Base-by-base conservation (phyloP, 495 filamentous ascomycete genomes). In the Hypoxylon intermedium region DNA sequence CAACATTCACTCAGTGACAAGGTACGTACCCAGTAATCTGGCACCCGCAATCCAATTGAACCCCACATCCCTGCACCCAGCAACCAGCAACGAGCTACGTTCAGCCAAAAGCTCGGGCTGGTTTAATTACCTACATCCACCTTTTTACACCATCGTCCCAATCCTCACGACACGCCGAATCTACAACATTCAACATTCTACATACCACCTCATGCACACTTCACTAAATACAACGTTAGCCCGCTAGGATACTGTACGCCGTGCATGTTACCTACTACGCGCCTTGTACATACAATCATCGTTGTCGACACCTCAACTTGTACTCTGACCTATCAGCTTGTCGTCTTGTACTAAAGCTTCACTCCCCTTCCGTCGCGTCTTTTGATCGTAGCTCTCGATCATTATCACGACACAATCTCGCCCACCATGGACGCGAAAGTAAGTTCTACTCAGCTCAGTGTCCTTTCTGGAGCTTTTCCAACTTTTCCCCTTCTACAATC, bases 341-440 rank as follows among this genome's bases (percentile, higher is more conserved):
- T 13, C 31, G 34, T 55, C 51, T 51, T 45, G 11, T 21, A 42
- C 53, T 15, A 30, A 36, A 63, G 46, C 49, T 50, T 24, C 42
- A 2, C 36, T 30, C 48, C 28, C 20, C 19, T 55, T 54, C 21
- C 26, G 48, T 47, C 42, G 45, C 31, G 37, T 57, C 31, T 61
- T 34, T 47, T 28, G 40, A 52, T 41, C 38, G 45, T 34, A 30
- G 24, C 37, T 46, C 47, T 31, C 21, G 38, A 47, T 5, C n/a
- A 56, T 42, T 26, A 41, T 42, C 42, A 19, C 40, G 45, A 48
- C 31, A 41, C 26, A 26, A 23, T 19, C n/a, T 48, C 53, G 5
- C 45, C 26, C 11, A 66, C 38, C 21, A 78, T 76, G 74, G 74
- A 78, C 46, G 70, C 70, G 9, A 75, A 68, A 61, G 75, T 75